A percentile compares a stretch with the other conserved stretches of the same genome.
These are phyloP conservation scores for Cyberlindnera mrakii DNA, from an alignment of 805 yeast genomes.

Conservation along the genomic window DNA sequence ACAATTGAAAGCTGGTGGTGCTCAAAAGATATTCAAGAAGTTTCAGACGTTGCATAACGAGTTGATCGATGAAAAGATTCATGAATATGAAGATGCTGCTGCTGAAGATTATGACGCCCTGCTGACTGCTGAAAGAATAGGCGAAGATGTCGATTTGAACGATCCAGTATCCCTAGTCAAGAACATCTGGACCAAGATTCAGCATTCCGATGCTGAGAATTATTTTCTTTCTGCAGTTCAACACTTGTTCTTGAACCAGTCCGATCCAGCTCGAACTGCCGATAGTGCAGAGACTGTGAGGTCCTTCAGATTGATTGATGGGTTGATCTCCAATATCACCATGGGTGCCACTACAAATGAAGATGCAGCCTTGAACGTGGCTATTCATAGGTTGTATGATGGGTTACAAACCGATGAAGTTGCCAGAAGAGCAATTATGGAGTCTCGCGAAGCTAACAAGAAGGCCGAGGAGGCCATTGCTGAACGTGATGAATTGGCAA, in stretches of 20 bases:
- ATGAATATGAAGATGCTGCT: conserved; percentile 50
- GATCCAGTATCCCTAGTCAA: conserved; percentile 62
- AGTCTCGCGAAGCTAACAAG: conserved; percentile 45
- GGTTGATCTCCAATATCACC: conserved; percentile 56
- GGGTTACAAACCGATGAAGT: conserved; percentile 80
- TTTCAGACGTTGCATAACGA: conserved; percentile 51
- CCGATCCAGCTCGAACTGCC: conserved; percentile 33
- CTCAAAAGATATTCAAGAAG: conserved; percentile 43
- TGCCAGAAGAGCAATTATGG: conserved; percentile 65
- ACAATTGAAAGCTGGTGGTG: conserved; percentile 51
- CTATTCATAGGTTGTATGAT: conserved; percentile 66
- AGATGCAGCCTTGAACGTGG: conserved; percentile 66
- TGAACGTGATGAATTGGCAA: conserved; percentile 56
- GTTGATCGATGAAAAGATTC: conserved; percentile 58
- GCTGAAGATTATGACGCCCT: conserved; percentile 50
- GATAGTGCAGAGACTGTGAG: conserved; percentile 41
- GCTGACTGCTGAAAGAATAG: conserved; percentile 27
- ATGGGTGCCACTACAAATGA: conserved; percentile 40
- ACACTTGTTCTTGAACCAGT: conserved; percentile 41
- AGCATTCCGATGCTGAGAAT: conserved; percentile 44
- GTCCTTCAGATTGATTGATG: conserved; percentile 58
- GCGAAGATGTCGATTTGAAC: conserved; percentile 37
- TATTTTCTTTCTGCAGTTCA: conserved; percentile 47
- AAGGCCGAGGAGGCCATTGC: conserved; percentile 50
- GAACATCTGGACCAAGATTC: conserved; percentile 56